These are phyloP conservation scores for Hemisphaericaspora subhashii DNA, from an alignment of 1,139 yeast genomes.

Conservation along the genomic window DNA sequence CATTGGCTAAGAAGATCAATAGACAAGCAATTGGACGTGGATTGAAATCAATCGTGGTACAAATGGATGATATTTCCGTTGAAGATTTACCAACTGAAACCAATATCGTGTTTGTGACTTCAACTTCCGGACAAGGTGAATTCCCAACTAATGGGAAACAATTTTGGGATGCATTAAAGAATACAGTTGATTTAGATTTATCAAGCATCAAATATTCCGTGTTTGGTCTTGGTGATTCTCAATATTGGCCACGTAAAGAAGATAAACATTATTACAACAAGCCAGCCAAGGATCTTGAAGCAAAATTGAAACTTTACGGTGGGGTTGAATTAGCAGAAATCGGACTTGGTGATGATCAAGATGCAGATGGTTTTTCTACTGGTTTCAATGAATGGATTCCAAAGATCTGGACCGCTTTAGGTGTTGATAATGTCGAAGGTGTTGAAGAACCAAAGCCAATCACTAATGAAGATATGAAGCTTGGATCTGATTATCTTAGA, in stretches of 20 bases:
- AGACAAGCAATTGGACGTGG: constrained; percentile 88
- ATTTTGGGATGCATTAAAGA: constrained; percentile 84
- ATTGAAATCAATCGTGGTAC: constrained; percentile 68
- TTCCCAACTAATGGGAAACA: constrained; percentile 92
- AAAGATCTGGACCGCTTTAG: constrained; percentile 81
- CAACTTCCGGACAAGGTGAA: constrained; percentile 98
- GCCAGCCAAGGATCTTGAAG: constrained; percentile 76
- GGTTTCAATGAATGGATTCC: constrained; percentile 90
- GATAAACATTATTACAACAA: constrained; percentile 92
- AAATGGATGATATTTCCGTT: constrained; percentile 82
- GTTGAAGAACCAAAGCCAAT: constrained; percentile 95
- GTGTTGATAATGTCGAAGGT: constrained; percentile 80
- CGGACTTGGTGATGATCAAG: constrained; percentile 96
- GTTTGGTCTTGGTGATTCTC: constrained; percentile 91
- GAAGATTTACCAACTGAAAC: constrained; percentile 84
- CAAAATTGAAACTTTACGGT: constrained; percentile 66
- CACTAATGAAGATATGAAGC: constrained; percentile 94
- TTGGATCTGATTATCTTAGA: constrained; percentile 80
- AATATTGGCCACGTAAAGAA: constrained; percentile 96
- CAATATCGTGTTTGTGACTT: constrained; percentile 76
- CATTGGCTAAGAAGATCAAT: constrained; percentile 75
- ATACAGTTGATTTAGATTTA: constrained; percentile 69
- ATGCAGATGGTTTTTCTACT: constrained; percentile 91
- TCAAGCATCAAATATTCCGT: constrained; percentile 69
- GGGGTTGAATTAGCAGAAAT: constrained; percentile 71